Evolutionary conservation across 1,139 yeast species (phyloP).

Genomic region (Kurtzmaniella natalensis): DNA sequence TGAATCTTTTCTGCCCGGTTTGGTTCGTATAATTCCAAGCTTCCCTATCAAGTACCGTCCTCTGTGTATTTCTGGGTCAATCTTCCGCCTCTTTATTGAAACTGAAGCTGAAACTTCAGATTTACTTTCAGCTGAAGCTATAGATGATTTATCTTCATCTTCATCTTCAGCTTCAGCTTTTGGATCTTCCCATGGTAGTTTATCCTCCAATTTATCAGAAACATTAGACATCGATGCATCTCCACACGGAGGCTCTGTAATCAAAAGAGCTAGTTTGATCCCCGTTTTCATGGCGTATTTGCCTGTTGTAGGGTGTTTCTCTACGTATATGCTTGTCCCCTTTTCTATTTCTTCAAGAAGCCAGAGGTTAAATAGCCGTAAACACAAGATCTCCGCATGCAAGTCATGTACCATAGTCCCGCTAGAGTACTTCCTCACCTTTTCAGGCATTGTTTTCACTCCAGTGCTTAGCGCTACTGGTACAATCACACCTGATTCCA

Average conservation of each 20-base stretch:
- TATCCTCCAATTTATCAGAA: constrained; percentile 9
- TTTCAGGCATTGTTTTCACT: constrained; percentile 69
- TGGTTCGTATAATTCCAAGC: constrained; percentile 73
- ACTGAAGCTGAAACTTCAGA: not conserved
- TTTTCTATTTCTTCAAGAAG: constrained; percentile 29
- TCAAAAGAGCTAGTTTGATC: constrained; percentile 52
- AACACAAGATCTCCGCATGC: constrained; percentile 80
- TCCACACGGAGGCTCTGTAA: constrained; percentile 90
- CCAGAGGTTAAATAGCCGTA: constrained; percentile 61
- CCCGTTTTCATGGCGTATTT: constrained; percentile 27
- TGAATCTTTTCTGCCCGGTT: constrained; percentile 86
- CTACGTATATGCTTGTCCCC: constrained; percentile 9
- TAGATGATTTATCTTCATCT: not conserved
- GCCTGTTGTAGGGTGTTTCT: constrained; percentile 8
- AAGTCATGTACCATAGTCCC: constrained; percentile 77
- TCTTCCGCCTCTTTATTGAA: constrained; percentile 14
- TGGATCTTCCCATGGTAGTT: constrained; percentile 9
- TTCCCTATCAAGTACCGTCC: constrained; percentile 62
- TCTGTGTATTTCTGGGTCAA: constrained; percentile 27
- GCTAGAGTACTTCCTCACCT: constrained; percentile 29
- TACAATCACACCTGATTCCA: constrained; percentile 16
- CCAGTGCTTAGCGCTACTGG: constrained; percentile 72
- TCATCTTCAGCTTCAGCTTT: not conserved
- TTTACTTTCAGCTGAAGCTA: not conserved
- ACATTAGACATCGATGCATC: constrained; percentile 63